Base-by-base conservation (phyloP, 768 basidiomycete genomes). In the Tephrocybe sp. region DNA sequence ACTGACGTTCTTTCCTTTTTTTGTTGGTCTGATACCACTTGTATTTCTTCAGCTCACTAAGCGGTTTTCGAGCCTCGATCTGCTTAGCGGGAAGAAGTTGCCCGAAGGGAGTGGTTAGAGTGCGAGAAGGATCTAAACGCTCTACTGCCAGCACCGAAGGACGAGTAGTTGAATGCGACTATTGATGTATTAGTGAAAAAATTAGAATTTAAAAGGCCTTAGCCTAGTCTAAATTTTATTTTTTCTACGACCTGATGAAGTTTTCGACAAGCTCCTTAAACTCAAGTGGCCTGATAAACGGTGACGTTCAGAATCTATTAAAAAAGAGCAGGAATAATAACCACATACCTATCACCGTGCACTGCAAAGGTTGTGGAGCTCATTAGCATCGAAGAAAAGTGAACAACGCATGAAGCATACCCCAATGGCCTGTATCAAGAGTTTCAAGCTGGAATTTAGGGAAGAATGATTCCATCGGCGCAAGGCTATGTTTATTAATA, bases 351-450 rank as follows among this genome's bases (percentile, higher is more conserved):
- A 61, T 92, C 89, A 12, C 87, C 85, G 59, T 92, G 90, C 20
- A 92, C 86, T 88, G 56, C 22, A 39, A 41, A 41, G 20, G 0
- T 3, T 23, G 14, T 12, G 19, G 3, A 23, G 26, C 22, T 35
- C 16, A 3, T 39, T 4, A 30, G 33, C 14, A 41, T 34, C 3
- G 5, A 50, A 45, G 16, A 9, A 30, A 12, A 17, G 45, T 8
- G 31, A 33, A 32, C 1, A 34, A 43, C 16, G 8, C 23, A 48
- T 40, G 23, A 22, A 39, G 26, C 19, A 14, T 45, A 89, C 87
- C 85, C 92, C 92, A 95, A 67, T 95, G 92, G 1, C 84, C 82
- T 0, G 90, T 70, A 48, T 89, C 82, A 12, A 94, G 67, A 22
- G 65, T 74, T 57, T 82, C 77, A 5, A 92, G 62, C n/a, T 58